Conservation (phyloP, 164 flowering plant species). For the Dillenia turbinata region DNA sequence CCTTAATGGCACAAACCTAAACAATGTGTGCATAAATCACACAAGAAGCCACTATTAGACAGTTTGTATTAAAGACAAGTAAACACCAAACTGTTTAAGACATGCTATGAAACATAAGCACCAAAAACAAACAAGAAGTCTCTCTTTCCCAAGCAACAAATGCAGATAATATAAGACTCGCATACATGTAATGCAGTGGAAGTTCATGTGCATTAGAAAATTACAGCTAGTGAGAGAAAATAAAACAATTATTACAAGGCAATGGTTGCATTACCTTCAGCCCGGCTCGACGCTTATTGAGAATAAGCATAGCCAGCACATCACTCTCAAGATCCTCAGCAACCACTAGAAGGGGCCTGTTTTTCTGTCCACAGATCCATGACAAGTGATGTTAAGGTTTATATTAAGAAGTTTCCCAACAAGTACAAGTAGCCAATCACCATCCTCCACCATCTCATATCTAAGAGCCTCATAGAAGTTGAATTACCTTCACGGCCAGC, state of each 20-base stretch:
- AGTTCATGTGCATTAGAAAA: too few species aligned
- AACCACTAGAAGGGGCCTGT: conserved; percentile 61
- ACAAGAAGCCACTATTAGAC: neutral
- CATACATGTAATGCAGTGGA: neutral
- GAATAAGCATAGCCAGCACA: conserved; percentile 61
- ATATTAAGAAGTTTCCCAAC: conserved; percentile 3
- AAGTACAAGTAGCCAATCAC: neutral
- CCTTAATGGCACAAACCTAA: conserved; percentile 84
- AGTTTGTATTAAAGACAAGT: too few species aligned
- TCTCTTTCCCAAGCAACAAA: neutral
- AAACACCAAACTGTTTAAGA: too few species aligned
- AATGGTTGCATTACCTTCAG: conserved; percentile 46
- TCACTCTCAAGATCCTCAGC: conserved; percentile 92
- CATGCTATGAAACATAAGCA: too few species aligned
- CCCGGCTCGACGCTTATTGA: conserved; percentile 80
- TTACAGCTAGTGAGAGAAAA: neutral
- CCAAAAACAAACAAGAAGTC: too few species aligned
- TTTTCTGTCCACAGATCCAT: conserved; percentile 27
- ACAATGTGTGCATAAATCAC: conserved; percentile 9
- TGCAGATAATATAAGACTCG: neutral
- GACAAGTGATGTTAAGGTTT: conserved; percentile 1
- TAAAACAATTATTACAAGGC: neutral
- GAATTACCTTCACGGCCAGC: conserved; percentile 52
- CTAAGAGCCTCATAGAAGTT: too few species aligned
- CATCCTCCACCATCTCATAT: too few species aligned